Evolutionary conservation across 176 grass and related monocot species (phyloP), one percentile per base, ranked within the genome.

Genomic region (Avena sativa): DNA sequence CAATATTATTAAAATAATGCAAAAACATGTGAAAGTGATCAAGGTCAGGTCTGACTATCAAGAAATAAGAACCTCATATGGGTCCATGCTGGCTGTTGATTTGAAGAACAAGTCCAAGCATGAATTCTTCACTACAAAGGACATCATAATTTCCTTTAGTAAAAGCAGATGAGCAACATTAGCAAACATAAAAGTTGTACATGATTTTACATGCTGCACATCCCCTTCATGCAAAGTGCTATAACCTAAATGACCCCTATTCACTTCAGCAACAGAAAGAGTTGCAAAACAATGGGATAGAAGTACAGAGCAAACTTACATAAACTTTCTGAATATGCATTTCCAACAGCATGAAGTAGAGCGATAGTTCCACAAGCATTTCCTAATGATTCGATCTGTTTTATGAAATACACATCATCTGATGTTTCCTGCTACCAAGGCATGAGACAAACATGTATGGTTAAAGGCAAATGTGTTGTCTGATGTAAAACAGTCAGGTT

Each of bases 291-390:
- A 61, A 44, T 34, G 36, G 23, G 20, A 81, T 14, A 81, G 38
- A 25, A 23, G 13, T 58, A 47, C 60, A 81, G 2, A 57, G 19
- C 0, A 23, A 16, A 17, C 76, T 74, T 88, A 98, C 95, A 68
- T 79, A 91, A 83, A 78, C 72, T 93, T 78, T 92, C 51, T 61
- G 91, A 90, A 52, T 53, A 79, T 25, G 83, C 80, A 89, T 98
- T 98, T 63, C 93, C 91, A 58, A 92, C 52, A 84, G 93, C 91
- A 93, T 98, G 93, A 85, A 98, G 88, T 58, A 98, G 63, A 62
- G 86, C 93, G 7, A 98, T 87, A 79, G 93, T 98, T 76, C 95
- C 95, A 92, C 95, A 98, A 89, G 91, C 95, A 98, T 98, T 98
- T 59, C 91, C 93, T 78, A 97, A 78, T 9, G 95, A 80, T 26